Evolutionary conservation across 345 rosid genomes (phyloP), one percentile per base, ranked within the genome.

Genomic region (Pistacia atlantica): DNA sequence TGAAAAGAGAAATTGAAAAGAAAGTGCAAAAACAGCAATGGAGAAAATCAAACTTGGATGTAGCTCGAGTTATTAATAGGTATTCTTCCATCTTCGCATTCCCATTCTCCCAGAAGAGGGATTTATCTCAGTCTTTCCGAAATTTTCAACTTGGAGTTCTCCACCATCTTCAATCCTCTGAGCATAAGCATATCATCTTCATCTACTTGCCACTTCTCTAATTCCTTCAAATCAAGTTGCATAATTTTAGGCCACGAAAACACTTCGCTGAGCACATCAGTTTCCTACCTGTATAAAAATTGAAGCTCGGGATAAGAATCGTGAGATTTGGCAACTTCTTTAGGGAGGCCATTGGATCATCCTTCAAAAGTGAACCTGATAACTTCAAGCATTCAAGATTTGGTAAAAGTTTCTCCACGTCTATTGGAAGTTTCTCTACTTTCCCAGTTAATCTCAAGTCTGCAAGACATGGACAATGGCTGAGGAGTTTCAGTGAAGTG

Each of bases 191-290:
- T 31, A 11, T 31, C 73, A 51, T 20, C 48, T 8, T 54, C 73
- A 4, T 33, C 61, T 9, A 54, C 62, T 38, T 56, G 52, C 65
- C 31, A 71, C 18, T 71, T 20, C 12, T 12, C 11, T 56, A 71
- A 12, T 10, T 20, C 0, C 3, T 1, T 0, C 35, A 12, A 37
- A 18, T 10, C 18, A 38, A 71, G 65, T 12, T 57, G 7, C 7
- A 71, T 18, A 13, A 54, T 56, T 57, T 71, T 54, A 20, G 57
- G 74, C 12, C n/a, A 54, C 1, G 35, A 71, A 71, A 71, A 20
- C 74, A 12, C 4, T 7, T 38, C 0, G 49, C 11, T 5, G 14
- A 31, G 10, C 60, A 69, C 0, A 31, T 16, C 17, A 69, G 10
- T 54, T 69, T 54, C 48, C 0, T 38, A 57, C 74, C 35, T 20